Base-by-base conservation (phyloP, 1,139 yeast genomes). In the Zygotorulaspora mrakii region DNA sequence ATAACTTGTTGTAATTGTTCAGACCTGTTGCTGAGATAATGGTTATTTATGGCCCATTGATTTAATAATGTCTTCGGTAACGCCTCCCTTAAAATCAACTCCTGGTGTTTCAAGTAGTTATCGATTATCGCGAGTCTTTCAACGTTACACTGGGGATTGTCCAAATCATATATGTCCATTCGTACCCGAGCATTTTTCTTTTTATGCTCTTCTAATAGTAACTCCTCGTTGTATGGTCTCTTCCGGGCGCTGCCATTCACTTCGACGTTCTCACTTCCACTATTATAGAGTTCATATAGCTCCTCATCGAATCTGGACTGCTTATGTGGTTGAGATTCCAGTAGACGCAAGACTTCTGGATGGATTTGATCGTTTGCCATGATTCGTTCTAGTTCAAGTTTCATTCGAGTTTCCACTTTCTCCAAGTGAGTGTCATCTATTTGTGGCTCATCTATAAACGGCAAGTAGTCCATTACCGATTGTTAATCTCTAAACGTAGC, bases 21-120 rank as follows among this genome's bases (percentile, higher is more conserved):
- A 2, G 34, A 35, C 22, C 39, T 43, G 21, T 36, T 31, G 5
- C 30, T 32, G 13, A 53, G 33, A 26, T 42, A 50, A 16, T 53
- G 57, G 31, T 50, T 54, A 37, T 53, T 55, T 3, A 56, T 37
- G 3, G 48, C 50, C 59, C 61, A 54, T 31, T 58, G 64, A 24
- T 49, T 55, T 20, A 50, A 40, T n/a, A 55, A 17, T 4, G 63
- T 57, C 35, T 43, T 41, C 3, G 55, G 46, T 21, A 58, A 17
- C 21, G 53, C 36, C 8, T 41, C 35, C 17, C 44, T 30, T 23
- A 58, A 36, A 10, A 43, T 40, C 12, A 55, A 31, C 28, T 50
- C 48, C 29, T 59, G 55, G 43, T 58, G 62, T 25, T 50, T 44
- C 35, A 55, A 33, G 31, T 56, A 58, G 8, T 55, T 34, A 33